Percentiles rank a stretch among this genome's conserved stretches.
Evolutionary conservation across 257 asterid genomes (phyloP).

Genomic region (Nicotiana tabacum): DNA sequence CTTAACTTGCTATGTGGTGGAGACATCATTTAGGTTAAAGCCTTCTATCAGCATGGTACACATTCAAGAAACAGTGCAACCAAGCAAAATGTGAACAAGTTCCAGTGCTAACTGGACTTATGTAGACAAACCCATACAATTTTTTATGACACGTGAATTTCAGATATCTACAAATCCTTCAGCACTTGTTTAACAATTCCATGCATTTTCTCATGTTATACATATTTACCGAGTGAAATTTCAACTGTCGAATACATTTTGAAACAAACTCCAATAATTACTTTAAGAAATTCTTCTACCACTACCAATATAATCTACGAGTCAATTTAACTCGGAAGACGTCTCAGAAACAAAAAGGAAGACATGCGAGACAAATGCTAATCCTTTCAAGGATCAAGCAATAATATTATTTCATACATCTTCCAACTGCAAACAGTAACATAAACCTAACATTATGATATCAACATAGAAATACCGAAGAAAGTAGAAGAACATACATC

Average conservation of each 20-base stretch:
- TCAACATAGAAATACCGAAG: slow-evolving; percentile 12
- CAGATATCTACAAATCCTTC: neutral
- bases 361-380: neutral
- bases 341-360: neutral
- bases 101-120: neutral
- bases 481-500: slow-evolving; percentile 50
- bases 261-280: neutral
- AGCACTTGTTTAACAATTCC: neutral
- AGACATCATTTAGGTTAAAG: neutral
- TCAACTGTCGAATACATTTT: neutral
- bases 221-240: neutral
- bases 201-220: neutral
- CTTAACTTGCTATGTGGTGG: neutral
- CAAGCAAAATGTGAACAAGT: neutral
- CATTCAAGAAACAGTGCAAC: slow-evolving; percentile 6
- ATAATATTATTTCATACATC: neutral
- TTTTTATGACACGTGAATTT: neutral
- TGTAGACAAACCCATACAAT: neutral
- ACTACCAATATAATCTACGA: neutral
- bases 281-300: neutral
- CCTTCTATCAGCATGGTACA: neutral
- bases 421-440: neutral
- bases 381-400: neutral
- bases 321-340: neutral
- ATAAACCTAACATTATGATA: neutral